These are phyloP conservation scores for Mycena epipterygia DNA, from an alignment of 768 basidiomycete genomes.

Conservation along the genomic window DNA sequence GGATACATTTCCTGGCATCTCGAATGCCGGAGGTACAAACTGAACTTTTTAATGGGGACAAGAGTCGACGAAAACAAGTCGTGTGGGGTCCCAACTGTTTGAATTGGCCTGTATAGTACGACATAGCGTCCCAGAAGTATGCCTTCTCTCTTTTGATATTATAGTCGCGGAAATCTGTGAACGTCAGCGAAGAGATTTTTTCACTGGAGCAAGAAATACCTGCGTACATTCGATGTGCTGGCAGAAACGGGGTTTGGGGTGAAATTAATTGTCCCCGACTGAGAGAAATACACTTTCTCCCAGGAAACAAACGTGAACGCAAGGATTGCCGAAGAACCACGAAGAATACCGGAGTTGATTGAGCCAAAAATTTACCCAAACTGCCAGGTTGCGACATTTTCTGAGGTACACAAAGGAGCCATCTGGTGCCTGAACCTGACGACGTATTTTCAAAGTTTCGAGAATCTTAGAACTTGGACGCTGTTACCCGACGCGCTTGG, in stretches of 20 bases:
- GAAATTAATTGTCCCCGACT: constrained; percentile 4
- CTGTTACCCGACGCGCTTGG: too few species aligned
- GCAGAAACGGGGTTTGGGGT: constrained; percentile 2
- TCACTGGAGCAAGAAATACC: constrained; percentile 8
- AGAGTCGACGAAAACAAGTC: constrained; percentile 18
- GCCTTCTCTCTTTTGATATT: constrained; percentile 3
- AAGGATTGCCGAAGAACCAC: not conserved
- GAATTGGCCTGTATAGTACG: not conserved
- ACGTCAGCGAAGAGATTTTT: constrained; percentile 4
- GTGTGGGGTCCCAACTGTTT: not conserved
- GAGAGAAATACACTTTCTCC: constrained; percentile 7
- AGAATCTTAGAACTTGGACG: not conserved
- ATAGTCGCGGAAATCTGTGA: constrained; percentile 14
- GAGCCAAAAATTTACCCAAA: constrained; percentile 3
- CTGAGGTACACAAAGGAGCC: not conserved
- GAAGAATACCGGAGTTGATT: not conserved
- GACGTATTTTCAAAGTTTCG: not conserved
- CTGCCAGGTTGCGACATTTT: not conserved
- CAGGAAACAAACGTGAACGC: not conserved
- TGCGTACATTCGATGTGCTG: constrained; percentile 9
- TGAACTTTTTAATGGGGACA: constrained; percentile 6
- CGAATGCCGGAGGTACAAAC: constrained; percentile 24
- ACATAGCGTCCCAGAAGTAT: constrained; percentile 8
- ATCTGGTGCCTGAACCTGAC: constrained; percentile 2
- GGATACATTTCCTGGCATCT: constrained; percentile 26